These are phyloP conservation scores for Trametopsis cervina DNA, from an alignment of 768 basidiomycete species.

Conservation along the genomic window DNA sequence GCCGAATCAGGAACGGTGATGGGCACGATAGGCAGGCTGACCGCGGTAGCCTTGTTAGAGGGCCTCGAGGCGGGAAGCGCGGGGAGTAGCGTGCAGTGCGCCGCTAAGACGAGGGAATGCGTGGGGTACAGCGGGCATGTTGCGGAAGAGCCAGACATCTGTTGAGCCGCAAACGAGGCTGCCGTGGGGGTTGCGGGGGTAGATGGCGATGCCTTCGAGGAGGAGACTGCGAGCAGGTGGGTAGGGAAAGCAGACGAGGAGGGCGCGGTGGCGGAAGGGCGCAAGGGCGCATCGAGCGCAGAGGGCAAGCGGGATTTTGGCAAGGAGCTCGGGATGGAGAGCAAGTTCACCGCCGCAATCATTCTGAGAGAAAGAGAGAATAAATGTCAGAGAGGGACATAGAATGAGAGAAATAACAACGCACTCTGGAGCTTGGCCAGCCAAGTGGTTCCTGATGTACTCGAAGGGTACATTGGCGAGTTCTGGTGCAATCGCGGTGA, in stretches of 20 bases:
- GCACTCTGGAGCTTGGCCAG: slow-evolving; percentile 21
- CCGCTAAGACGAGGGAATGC: slow-evolving; percentile 64
- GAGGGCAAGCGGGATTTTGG: slow-evolving; percentile 22
- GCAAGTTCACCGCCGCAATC: slow-evolving; percentile 19
- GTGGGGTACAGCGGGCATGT: slow-evolving; percentile 48
- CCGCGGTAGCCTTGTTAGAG: slow-evolving; percentile 23
- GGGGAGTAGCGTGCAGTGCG: slow-evolving; percentile 61
- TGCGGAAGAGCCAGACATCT: slow-evolving; percentile 19
- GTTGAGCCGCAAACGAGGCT: slow-evolving; percentile 19
- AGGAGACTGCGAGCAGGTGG: slow-evolving; percentile 31
- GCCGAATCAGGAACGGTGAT: slow-evolving; percentile 57
- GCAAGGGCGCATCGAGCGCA: slow-evolving; percentile 20
- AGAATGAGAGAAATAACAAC: slow-evolving; percentile 4
- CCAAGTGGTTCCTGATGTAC: slow-evolving; percentile 43
- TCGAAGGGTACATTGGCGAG: slow-evolving; percentile 54
- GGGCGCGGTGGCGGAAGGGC: slow-evolving; percentile 18
- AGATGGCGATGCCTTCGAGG: slow-evolving; percentile 22
- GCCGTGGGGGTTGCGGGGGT: slow-evolving; percentile 21
- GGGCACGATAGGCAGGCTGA: slow-evolving; percentile 50
- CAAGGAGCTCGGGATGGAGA: slow-evolving; percentile 21
- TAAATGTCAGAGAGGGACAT: not conserved
- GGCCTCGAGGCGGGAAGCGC: slow-evolving; percentile 32
- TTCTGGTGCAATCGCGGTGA: slow-evolving; percentile 47
- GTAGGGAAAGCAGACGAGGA: slow-evolving; percentile 18
- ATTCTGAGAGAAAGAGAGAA: slow-evolving; percentile 13